Base-by-base conservation (phyloP, 768 basidiomycete genomes). In the Stropharia rugosoannulata region DNA sequence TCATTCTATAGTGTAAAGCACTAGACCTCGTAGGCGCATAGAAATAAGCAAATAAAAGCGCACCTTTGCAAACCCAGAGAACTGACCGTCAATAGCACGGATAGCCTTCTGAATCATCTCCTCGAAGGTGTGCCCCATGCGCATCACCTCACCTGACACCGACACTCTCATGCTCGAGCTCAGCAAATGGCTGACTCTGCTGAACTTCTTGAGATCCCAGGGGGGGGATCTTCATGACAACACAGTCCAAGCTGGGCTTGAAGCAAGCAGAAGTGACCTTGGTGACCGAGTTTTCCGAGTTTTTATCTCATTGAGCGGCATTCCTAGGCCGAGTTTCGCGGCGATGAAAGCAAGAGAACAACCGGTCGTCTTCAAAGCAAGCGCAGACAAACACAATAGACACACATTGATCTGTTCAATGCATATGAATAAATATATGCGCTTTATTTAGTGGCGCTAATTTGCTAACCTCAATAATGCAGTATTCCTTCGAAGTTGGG, bases 71-170 rank as follows among this genome's bases (percentile, higher is more conserved):
- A 99, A 99, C 1, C 97, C 97, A 64, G 83, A 71, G 71, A 98
- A 99, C 59, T 87, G 89, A 65, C 97, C 96, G 68, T 98, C 97
- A 63, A 99, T 97, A 3, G 94, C 89, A 35, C 96, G 80, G 59
- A 98, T 96, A 3, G 96, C 97, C 75, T 99, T 98, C 72, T n/a
- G n/a, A n/a, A n/a, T n/a, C n/a, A n/a, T n/a, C n/a, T n/a, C n/a
- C n/a, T n/a, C n/a, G n/a, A n/a, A n/a, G n/a, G n/a, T n/a, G n/a
- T n/a, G n/a, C n/a, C n/a, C n/a, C n/a, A n/a, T n/a, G n/a, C n/a
- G n/a, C 97, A 99, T 99, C 55, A 99, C 96, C 73, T 99, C n/a
- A n/a, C n/a, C n/a, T n/a, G n/a, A n/a, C 96, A 22, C 96, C 96
- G 7, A 99, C 96, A 64, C 91, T 94, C 82, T 98, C 96, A 99